Evolutionary conservation across 805 yeast species (phyloP).

Genomic region (Teunomyces barrocoloradensis): DNA sequence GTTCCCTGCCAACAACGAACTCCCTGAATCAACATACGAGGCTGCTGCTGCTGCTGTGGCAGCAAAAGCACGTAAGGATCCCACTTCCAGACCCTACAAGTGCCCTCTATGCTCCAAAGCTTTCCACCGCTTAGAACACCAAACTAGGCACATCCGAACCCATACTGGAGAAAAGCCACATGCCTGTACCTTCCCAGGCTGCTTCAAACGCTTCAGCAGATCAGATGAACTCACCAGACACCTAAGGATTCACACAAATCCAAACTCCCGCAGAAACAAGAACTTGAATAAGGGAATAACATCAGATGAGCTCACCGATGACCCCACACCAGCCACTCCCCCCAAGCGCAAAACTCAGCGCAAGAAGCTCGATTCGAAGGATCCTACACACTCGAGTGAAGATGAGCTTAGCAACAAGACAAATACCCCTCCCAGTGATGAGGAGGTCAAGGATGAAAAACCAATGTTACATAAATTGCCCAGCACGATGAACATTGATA

Average conservation of each 20-base stretch:
- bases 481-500: conserved; percentile 43
- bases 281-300: conserved; percentile 19
- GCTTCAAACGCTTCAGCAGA: conserved; percentile 75
- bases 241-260: conserved; percentile 72
- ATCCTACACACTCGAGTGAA: not conserved
- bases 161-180: conserved; percentile 95
- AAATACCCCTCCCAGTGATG: conserved; percentile 4
- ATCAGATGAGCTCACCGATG: not conserved
- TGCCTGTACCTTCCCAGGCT: conserved; percentile 79
- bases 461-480: not conserved
- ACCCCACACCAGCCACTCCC: not conserved
- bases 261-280: conserved; percentile 42
- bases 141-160: conserved; percentile 85
- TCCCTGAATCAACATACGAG: conserved; percentile 1
- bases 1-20: conserved; percentile 1
- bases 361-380: not conserved
- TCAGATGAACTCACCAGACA: conserved; percentile 87
- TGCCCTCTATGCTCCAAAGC: conserved; percentile 85
- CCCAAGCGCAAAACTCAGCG: conserved; percentile 1
- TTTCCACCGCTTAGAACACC: conserved; percentile 86
- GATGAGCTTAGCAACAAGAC: conserved; percentile 4
- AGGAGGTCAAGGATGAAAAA: conserved; percentile 1
- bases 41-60: not conserved
- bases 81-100: conserved; percentile 62
- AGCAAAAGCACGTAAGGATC: conserved; percentile 9